phyloP scores from a whole-genome alignment of 73 alveolate species.

The Halteria grandinella region DNA sequence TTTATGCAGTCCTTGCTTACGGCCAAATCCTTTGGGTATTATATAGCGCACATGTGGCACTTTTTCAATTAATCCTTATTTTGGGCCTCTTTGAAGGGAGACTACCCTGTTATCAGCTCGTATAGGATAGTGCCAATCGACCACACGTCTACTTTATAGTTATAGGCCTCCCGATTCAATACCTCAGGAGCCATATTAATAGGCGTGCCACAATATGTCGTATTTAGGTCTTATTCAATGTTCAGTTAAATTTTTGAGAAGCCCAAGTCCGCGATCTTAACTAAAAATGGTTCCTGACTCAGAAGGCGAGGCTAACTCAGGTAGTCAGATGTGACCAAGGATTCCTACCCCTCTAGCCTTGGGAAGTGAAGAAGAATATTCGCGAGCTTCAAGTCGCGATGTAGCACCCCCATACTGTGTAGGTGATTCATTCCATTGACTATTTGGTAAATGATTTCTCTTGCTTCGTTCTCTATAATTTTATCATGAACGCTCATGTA shows the following conservation, averaged over 20 bases:
- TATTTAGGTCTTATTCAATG: background rate
- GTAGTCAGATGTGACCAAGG: slow-evolving; percentile 45
- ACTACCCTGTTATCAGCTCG: slow-evolving; percentile 57
- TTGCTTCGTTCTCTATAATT: slow-evolving; percentile 18
- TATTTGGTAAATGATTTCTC: background rate
- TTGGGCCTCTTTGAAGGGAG: slow-evolving; percentile 58
- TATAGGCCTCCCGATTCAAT: slow-evolving; percentile 26
- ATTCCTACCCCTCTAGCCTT: slow-evolving; percentile 58
- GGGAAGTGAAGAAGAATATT: slow-evolving; percentile 74
- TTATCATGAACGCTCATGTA: slow-evolving; percentile 26
- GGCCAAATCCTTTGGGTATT: slow-evolving; percentile 11
- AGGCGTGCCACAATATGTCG: slow-evolving; percentile 61
- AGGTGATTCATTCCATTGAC: slow-evolving; percentile 27
- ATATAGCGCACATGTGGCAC: slow-evolving; percentile 1
- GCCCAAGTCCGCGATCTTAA: slow-evolving; percentile 52
- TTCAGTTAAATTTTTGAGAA: slow-evolving; percentile 26
- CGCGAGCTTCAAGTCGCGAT: slow-evolving; percentile 73
- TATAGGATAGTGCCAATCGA: slow-evolving; percentile 59
- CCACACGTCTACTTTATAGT: slow-evolving; percentile 64
- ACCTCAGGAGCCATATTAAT: slow-evolving; percentile 61
- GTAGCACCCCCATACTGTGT: slow-evolving; percentile 52
- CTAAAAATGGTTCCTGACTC: background rate
- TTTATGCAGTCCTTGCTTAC: slow-evolving; percentile 3
- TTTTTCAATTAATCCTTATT: slow-evolving; percentile 17
- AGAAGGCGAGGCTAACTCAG: slow-evolving; percentile 1